Evolutionary conservation across 139 green algal species (phyloP), one percentile per base, ranked within the genome.

Genomic region (Ulvella scutata): DNA sequence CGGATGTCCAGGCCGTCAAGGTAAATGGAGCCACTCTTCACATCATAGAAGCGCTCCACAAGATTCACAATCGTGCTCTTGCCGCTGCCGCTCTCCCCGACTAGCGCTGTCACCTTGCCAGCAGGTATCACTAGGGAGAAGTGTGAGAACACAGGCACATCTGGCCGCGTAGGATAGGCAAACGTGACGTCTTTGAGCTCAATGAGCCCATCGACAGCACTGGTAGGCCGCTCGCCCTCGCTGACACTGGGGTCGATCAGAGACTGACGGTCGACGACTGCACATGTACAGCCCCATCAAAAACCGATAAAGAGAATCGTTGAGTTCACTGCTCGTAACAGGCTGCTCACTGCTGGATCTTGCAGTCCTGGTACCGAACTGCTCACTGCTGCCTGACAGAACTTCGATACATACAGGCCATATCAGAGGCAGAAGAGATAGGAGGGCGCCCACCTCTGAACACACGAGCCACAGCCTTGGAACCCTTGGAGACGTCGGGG

Each of bases 41-140:
- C 43, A n/a, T 35, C 36, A 82, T 98, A 98, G 80, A 96, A 96
- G 3, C 92, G 81, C 84, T 96, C 80, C 21, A 98, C 51, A 31
- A 98, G 89, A 76, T 94, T 95, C 9, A 97, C 86, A 39, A 97
- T 90, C 74, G 80, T 91, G 39, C 80, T 87, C 84, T 97, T 97
- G 77, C 92, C 92, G 6, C 87, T 84, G 10, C 92, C 92, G 29
- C 75, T 88, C 75, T 85, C 81, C 0, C 92, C 92, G 77, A 97
- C 92, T 43, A 97, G 83, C 4, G 92, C 92, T 33, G 96, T 86
- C 34, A 91, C 83, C 72, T 87, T 75, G 13, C 88, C 89, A 73
- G 85, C 43, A 2, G 35, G 38, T 21, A 17, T 23, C 2, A 75
- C 72, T 59, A 90, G 31, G 3, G 37, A 78, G 35, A 87, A 80